Base-by-base conservation (phyloP, 2,329 filamentous ascomycete genomes). In the Thielaviopsis populi region DNA sequence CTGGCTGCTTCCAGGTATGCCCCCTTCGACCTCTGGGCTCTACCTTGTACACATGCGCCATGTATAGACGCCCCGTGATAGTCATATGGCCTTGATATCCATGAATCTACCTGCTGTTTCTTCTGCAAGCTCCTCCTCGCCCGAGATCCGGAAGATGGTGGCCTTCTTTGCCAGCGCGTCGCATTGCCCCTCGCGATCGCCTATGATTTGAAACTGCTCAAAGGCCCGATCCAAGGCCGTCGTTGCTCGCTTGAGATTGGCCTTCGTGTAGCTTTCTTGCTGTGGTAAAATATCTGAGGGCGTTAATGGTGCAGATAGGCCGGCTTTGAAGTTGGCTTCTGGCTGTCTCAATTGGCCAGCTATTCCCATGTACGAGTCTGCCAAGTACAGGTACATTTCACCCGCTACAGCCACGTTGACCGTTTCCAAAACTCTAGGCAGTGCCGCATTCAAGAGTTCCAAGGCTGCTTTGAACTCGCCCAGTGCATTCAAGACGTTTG, bases 131-230 rank as follows among this genome's bases (percentile, higher is more conserved):
- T 77, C 77, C 68, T 78, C 73, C 68, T 91, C 86, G 0, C 86
- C 88, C 7, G 82, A 78, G 58, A 86, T 75, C 72, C 85, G 84
- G 77, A 89, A 87, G 61, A 95, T 80, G 61, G 84, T 84, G 2
- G 88, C 86, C 74, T 89, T 91, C 77, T 94, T 94, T 22, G 87
- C 86, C 75, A 91, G 81, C 77, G 88, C 84, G 73, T 91, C 87
- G 70, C 88, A 86, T 74, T 89, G 86, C 63, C 83, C 84, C n/a
- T 77, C 75, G 15, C 85, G 75, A 22, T 68, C 88, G 70, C 88
- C 84, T 15, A 89, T 76, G 58, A 77, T 79, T 50, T 83, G 81
- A 71, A 83, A 95, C 67, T 85, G 80, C 40, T 76, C 75, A 68
- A 85, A 83, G 0, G 86, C 82, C 66, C 77, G 80, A 63, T 87